Evolutionary conservation across 1,284 basidiomycete species (phyloP), one percentile per base, ranked within the genome.

Genomic region (Cryptococcus jaspeensis): DNA sequence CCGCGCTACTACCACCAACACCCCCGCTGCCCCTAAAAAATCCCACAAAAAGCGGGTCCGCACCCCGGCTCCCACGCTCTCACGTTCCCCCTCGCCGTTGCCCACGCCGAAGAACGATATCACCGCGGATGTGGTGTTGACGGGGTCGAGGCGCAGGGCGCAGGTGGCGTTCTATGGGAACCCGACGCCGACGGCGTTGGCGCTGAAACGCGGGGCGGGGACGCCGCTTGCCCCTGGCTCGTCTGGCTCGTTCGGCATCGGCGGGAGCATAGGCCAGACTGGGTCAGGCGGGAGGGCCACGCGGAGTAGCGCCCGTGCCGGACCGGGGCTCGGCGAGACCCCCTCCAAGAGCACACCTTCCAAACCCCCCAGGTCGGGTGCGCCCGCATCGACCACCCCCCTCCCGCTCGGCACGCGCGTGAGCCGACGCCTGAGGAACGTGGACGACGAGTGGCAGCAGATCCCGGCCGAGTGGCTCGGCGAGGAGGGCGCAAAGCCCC

Each of bases 391-490:
- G 22, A 43, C 53, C 3, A 60, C 64, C 0, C 65, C 68, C 13
- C 45, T 65, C 11, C 69, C 72, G 1, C 48, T 60, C 0, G 70
- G 70, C 0, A 73, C 67, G 18, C 66, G 67, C 9, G 67, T 70
- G 43, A 77, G 67, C 53, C 65, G 71, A 32, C 63, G 66, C 22
- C 58, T 67, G 8, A 53, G 63, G 11, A 51, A 66, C 18, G 63
- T 67, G 11, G 70, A 73, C 7, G 77, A 78, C 40, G 74, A 71
- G 32, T 79, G 78, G 78, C 73, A 79, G 54, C 66, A 75, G 50
- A 65, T 79, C 13, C 78, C 78, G 0, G 67, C 68, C 1, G 77
- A 78, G 46, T 77, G 76, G 74, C 59, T 79, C 22, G 40, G 53
- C 18, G 50, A 38, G 16, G 48, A 38, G 16, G 48, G 50, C 44